Evolutionary conservation across 2,329 filamentous ascomycete genomes (phyloP), one percentile per base, ranked within the genome.

Genomic region (Colletotrichum melonis): DNA sequence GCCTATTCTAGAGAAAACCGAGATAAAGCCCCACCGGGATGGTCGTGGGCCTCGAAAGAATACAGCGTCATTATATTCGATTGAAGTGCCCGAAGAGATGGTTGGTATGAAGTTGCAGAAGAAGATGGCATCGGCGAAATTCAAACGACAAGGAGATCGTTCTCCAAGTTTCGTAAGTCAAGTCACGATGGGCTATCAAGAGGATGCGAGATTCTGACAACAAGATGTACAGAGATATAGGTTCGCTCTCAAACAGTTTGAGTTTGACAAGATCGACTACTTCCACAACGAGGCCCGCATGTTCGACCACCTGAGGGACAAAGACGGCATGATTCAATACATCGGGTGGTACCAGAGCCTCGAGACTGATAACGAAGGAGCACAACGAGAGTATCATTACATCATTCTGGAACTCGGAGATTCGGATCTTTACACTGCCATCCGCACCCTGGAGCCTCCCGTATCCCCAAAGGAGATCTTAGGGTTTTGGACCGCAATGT

Each of bases 241-340:
- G 4, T 67, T 71, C 6, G 68, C 68, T 7, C 2, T 71, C 12
- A 71, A 71, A 30, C 68, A 71, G 19, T 71, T 71, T 30, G 30
- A 54, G 12, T 19, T 24, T 22, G 22, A 22, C 22, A 22, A 22
- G 22, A 22, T 22, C 22, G 22, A 22, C 22, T 22, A 22, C 22
- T 22, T 22, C 22, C 22, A 22, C 22, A 22, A 22, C 22, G 68
- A 71, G 16, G 55, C 3, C 11, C 2, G 12, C 5, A 67, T 67
- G 42, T 60, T 67, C 11, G 22, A 5, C 2, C 42, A 57, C 8
- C 63, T 71, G 11, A 35, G 46, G 14, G 9, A 56, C 6, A 7
- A 26, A 7, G 68, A 62, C 3, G 68, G 68, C 1, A 56, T 71
- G 63, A 49, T 71, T 2, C 30, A 32, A 14, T 71, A 71, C 32